phyloP scores from a whole-genome alignment of 2,329 filamentous ascomycete genomes.

The Fusarium beomiforme region DNA sequence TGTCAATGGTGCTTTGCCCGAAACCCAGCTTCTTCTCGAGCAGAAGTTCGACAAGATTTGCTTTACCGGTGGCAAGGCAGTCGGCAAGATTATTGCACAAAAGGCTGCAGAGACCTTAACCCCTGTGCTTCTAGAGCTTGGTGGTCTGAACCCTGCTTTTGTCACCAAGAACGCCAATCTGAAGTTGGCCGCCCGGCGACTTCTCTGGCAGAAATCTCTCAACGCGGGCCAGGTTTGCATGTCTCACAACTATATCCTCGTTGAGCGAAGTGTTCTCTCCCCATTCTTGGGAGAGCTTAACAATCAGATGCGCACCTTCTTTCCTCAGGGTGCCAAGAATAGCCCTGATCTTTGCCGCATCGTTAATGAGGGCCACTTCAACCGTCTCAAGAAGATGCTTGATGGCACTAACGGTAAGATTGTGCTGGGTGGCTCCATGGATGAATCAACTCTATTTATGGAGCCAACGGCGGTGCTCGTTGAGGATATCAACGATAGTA shows the following conservation, averaged over 20 bases:
- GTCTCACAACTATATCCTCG: conserved; percentile 89
- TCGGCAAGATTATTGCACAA: conserved; percentile 88
- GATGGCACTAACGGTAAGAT: conserved; percentile 85
- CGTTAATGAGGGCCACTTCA: conserved; percentile 81
- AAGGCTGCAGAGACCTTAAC: conserved; percentile 92
- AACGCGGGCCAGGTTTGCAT: conserved; percentile 94
- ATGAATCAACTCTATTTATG: conserved; percentile 83
- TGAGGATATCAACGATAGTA: conserved; percentile 73
- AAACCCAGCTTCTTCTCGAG: conserved; percentile 83
- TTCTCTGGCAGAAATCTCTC: conserved; percentile 88
- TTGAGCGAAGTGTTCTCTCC: conserved; percentile 78
- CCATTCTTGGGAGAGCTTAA: conserved; percentile 80
- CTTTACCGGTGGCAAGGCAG: conserved; percentile 84
- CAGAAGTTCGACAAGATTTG: conserved; percentile 98
- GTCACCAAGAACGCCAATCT: conserved; percentile 86
- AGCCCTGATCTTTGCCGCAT: conserved; percentile 84
- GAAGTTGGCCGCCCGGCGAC: conserved; percentile 80
- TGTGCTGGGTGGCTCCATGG: conserved; percentile 84
- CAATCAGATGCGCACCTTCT: conserved; percentile 77
- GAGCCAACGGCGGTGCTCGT: conserved; percentile 94
- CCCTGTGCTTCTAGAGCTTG: conserved; percentile 88
- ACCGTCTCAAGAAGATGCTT: conserved; percentile 90
- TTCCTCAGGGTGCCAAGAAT: conserved; percentile 81
- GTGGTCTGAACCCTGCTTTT: conserved; percentile 91
- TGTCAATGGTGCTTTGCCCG: conserved; percentile 82